Evolutionary conservation across 116 monocot species (phyloP).

Genomic region (Phalaenopsis hybrid): DNA sequence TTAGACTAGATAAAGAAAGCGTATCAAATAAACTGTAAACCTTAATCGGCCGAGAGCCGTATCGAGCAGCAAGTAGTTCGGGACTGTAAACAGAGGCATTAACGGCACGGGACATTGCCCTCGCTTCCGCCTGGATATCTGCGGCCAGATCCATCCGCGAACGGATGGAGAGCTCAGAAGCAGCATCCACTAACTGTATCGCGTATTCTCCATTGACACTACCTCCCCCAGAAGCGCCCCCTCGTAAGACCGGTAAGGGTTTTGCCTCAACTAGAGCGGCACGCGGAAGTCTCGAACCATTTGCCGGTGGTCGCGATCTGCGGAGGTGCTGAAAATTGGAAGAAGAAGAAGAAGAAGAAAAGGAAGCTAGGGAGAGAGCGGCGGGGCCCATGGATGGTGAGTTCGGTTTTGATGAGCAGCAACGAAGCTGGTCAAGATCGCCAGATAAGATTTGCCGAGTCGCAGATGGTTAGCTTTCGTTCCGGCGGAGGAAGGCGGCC

Average conservation of each 20-base stretch:
- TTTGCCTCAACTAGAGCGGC: slow-evolving; percentile 31
- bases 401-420: neutral
- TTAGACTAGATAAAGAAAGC: no score
- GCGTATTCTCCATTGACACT: slow-evolving; percentile 9
- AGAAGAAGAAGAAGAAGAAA: neutral
- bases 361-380: neutral
- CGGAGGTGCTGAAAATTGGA: neutral
- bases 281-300: slow-evolving; percentile 11
- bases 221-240: neutral
- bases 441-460: neutral
- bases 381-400: neutral
- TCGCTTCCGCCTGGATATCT: slow-evolving; percentile 79
- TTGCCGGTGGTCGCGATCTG: neutral
- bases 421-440: neutral
- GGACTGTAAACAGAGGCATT: slow-evolving; percentile 60
- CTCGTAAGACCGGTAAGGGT: slow-evolving; percentile 6
- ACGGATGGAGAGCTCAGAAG: neutral
- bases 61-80: slow-evolving; percentile 48
- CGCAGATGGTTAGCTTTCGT: neutral
- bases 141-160: slow-evolving; percentile 26
- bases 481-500: neutral
- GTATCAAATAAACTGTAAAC: slow-evolving; percentile 11
- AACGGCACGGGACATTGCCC: slow-evolving; percentile 71
- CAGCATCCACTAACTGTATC: slow-evolving; percentile 12
- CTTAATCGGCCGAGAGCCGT: slow-evolving; percentile 67